Evolutionary conservation across 2,329 filamentous ascomycete genomes (phyloP), one percentile per base, ranked within the genome.

Genomic region (Gaeumannomyces tritici): DNA sequence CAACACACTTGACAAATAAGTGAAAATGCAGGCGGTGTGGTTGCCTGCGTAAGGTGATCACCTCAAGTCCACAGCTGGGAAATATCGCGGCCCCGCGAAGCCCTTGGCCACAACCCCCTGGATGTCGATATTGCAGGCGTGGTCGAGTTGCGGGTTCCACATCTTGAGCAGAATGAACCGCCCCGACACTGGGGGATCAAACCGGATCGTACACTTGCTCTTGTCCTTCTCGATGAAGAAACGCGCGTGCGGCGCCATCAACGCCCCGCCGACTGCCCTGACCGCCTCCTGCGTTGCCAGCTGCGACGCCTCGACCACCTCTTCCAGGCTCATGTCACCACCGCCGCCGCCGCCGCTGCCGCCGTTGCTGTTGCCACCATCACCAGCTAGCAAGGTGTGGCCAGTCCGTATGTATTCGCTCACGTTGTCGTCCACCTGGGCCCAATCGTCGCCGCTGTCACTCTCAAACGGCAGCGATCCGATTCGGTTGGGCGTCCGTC

Each of bases 101-200:
- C 93, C 93, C 69, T 89, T 88, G 1, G 88, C 89, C 63, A 92
- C 83, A 28, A 97, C 87, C 57, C 88, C 91, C 73, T 96, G 89
- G 54, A 98, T 91, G 71, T 96, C 92, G 66, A 97, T 96, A 69
- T 96, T 96, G 63, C 79, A 79, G 6, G 72, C 69, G 4, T 83
- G 80, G 59, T 87, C 85, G 29, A 85, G 83, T 64, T 85, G 84
- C 2, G 89, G 89, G 69, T 88, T 92, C 90, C 91, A 97, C 73
- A 97, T 85, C 78, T 97, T 97, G 66, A 98, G 79, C 55, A 97
- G 75, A 61, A 98, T 89, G 72, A 89, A 96, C 63, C 90, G 84
- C 6, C 90, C 90, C 13, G 90, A 91, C 64, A 95, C 83, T 0
- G 89, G 88, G 63, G 91, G 89, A 68, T 93, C 85, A 68, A 98